Conservation (phyloP, 805 yeast species). For the Metschnikowia arizonensis region DNA sequence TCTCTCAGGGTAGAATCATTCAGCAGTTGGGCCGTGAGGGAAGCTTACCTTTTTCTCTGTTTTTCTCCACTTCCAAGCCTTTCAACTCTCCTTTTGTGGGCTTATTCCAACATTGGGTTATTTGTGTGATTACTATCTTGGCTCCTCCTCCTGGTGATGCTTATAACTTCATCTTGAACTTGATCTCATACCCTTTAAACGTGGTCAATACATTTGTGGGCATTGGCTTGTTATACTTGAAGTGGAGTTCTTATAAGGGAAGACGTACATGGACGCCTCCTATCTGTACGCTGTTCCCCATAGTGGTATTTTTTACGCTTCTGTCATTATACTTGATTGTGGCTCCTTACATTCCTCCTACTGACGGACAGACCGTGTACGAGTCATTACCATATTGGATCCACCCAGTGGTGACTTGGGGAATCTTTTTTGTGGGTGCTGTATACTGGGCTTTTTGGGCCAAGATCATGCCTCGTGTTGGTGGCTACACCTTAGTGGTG, state of each 20-base stretch:
- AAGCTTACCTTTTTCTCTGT: conserved; percentile 64
- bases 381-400: conserved; percentile 68
- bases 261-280: conserved; percentile 65
- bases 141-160: conserved; percentile 86
- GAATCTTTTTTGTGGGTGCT: conserved; percentile 61
- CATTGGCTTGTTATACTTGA: conserved; percentile 56
- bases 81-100: conserved; percentile 73
- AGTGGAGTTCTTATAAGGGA: conserved; percentile 50
- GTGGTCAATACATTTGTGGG: conserved; percentile 67
- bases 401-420: conserved; percentile 82
- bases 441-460: conserved; percentile 67
- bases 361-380: conserved; percentile 63
- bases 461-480: conserved; percentile 49
- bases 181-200: conserved; percentile 78
- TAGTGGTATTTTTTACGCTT: conserved; percentile 58
- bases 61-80: conserved; percentile 70
- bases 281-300: conserved; percentile 60
- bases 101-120: conserved; percentile 69
- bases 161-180: conserved; percentile 72
- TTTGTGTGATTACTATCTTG: conserved; percentile 66
- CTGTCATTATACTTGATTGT: conserved; percentile 64
- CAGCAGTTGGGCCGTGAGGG: conserved; percentile 84
- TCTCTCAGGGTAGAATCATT: conserved; percentile 76
- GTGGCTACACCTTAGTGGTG: conserved; percentile 48
- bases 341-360: conserved; percentile 79